These are phyloP conservation scores for Arthrobotrys megalospora DNA, from an alignment of 2,329 filamentous ascomycete species.

Conservation along the genomic window DNA sequence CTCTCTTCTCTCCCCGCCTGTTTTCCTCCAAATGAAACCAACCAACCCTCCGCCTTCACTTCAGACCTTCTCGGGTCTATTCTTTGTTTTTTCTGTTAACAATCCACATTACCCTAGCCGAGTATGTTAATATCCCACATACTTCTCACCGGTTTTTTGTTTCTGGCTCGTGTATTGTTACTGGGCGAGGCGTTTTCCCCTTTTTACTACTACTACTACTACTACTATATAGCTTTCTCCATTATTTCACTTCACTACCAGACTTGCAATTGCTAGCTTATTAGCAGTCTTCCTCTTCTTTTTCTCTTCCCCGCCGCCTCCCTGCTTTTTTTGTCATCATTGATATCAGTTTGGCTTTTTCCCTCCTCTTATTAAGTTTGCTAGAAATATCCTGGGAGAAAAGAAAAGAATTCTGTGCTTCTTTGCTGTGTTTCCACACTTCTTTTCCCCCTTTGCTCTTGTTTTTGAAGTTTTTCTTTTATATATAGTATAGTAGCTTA, in stretches of 20 bases:
- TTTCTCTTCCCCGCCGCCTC: not conserved
- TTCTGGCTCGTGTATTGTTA: conserved; percentile 35
- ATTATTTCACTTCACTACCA: conserved; percentile 19
- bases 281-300: conserved; percentile 14
- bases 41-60: not conserved
- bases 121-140: conserved; percentile 54
- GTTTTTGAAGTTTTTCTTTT: conserved; percentile 31
- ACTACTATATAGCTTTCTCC: not conserved
- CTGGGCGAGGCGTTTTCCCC: conserved; percentile 51
- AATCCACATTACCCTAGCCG: conserved; percentile 23
- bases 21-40: conserved; percentile 1
- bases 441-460: conserved; percentile 32
- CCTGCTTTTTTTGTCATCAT: not conserved
- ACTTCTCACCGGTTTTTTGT: conserved; percentile 13
- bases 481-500: conserved; percentile 2
- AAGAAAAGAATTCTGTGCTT: conserved; percentile 34
- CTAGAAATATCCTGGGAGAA: conserved; percentile 28
- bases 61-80: conserved; percentile 4
- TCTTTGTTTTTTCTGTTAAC: conserved; percentile 15
- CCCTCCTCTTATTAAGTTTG: conserved; percentile 6
- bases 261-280: conserved; percentile 11
- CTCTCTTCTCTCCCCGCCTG: conserved; percentile 4
- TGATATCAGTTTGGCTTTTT: not conserved
- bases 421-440: not conserved
- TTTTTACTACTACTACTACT: conserved; percentile 1